These are phyloP conservation scores for Tricholoma bakamatsutake DNA, from an alignment of 768 basidiomycete genomes.

Conservation along the genomic window DNA sequence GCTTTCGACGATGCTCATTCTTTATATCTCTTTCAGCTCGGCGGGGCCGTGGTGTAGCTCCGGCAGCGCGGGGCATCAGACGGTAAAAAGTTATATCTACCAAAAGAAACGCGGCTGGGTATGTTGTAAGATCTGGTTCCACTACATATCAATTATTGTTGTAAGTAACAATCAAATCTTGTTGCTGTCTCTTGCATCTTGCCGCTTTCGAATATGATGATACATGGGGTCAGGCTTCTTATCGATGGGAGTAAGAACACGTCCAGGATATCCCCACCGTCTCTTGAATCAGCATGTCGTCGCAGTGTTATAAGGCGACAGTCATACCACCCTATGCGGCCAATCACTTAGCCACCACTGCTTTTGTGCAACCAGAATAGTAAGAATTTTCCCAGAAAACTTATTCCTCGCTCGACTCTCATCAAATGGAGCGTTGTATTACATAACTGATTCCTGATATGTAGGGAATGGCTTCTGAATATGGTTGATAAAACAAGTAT, in stretches of 20 bases:
- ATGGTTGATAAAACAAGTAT: too few species aligned
- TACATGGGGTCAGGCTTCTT: neutral
- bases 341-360: too few species aligned
- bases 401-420: too few species aligned
- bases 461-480: too few species aligned
- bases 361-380: too few species aligned
- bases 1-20: neutral
- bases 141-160: conserved; percentile 4
- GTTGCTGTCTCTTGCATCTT: neutral
- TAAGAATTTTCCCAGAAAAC: too few species aligned
- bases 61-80: conserved; percentile 73
- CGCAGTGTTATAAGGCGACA: too few species aligned
- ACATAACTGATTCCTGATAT: too few species aligned
- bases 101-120: conserved; percentile 3
- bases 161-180: conserved; percentile 8
- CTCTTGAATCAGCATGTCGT: neutral
- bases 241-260: neutral
- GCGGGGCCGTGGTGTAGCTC: conserved; percentile 76
- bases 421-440: too few species aligned
- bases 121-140: conserved; percentile 10
- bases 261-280: neutral
- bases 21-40: conserved; percentile 48
- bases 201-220: neutral
- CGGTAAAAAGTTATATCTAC: conserved; percentile 40
- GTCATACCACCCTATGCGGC: too few species aligned